Conservation (phyloP, 805 yeast genomes). For the Saccharomycopsis synnaedendra region DNA sequence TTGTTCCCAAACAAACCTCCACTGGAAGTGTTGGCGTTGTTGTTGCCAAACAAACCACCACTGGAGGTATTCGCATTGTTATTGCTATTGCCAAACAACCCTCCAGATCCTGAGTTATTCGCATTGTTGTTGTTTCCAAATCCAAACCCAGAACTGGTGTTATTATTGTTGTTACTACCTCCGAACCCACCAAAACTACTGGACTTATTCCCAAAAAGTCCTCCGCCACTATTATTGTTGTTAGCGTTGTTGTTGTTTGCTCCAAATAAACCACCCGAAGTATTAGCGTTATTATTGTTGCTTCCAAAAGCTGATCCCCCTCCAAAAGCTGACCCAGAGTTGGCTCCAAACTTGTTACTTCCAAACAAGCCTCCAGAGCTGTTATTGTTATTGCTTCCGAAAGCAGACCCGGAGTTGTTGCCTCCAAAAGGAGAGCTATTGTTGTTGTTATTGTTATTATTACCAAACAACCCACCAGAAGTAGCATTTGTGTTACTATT, state of each 20-base stretch:
- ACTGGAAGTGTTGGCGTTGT: conserved; percentile 18
- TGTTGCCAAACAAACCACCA: conserved; percentile 23
- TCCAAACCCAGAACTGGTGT: conserved; percentile 24
- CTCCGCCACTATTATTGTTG: conserved; percentile 20
- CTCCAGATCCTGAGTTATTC: conserved; percentile 23
- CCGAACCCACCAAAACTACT: too few relatives aligned
- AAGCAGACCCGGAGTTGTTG: conserved; percentile 20
- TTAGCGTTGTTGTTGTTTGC: conserved; percentile 8
- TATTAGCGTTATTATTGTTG: conserved; percentile 16
- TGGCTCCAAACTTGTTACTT: too few relatives aligned
- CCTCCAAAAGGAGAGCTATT: conserved; percentile 3
- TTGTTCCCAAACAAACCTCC: conserved; percentile 30
- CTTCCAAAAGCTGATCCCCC: conserved; percentile 15
- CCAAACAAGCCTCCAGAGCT: too few relatives aligned
- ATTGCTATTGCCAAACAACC: conserved; percentile 22
- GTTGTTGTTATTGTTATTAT: conserved; percentile 17
- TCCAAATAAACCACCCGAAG: conserved; percentile 21
- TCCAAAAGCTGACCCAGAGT: too few relatives aligned
- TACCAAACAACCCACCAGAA: conserved; percentile 20
- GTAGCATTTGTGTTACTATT: conserved; percentile 18
- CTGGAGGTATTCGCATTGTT: conserved; percentile 13
- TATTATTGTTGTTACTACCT: conserved; percentile 19
- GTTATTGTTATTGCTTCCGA: conserved; percentile 18
- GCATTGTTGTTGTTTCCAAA: conserved; percentile 27
- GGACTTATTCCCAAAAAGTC: conserved; percentile 21